A percentile compares a stretch with the other conserved stretches of the same genome.
These are phyloP conservation scores for Fusarium anthophilum DNA, from an alignment of 2,329 filamentous ascomycete genomes.

Conservation along the genomic window DNA sequence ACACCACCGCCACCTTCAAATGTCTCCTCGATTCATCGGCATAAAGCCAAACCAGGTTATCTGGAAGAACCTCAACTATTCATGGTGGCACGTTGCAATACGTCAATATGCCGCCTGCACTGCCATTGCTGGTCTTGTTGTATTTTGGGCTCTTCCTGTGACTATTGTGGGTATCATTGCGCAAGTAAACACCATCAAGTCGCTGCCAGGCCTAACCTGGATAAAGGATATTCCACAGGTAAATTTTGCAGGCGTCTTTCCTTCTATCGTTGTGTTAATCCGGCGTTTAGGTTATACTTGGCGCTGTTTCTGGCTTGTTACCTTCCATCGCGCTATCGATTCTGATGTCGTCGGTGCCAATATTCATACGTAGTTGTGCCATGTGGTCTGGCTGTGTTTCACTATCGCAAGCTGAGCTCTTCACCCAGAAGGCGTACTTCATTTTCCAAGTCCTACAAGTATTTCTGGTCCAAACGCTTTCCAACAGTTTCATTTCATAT, in stretches of 20 bases:
- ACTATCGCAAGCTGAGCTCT: conserved; percentile 83
- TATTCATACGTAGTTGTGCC: conserved; percentile 72
- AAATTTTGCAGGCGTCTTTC: background rate
- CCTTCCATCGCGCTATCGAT: conserved; percentile 82
- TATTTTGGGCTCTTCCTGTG: conserved; percentile 85
- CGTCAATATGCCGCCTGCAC: conserved; percentile 70
- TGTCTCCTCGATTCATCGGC: conserved; percentile 86
- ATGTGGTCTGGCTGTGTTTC: conserved; percentile 83
- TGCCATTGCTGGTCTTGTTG: conserved; percentile 75
- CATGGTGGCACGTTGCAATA: conserved; percentile 79
- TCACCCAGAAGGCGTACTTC: conserved; percentile 92
- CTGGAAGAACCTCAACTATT: conserved; percentile 78
- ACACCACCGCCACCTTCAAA: conserved; percentile 82
- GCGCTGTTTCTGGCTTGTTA: conserved; percentile 83
- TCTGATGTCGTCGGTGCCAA: conserved; percentile 84
- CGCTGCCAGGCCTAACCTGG: conserved; percentile 76
- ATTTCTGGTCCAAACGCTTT: conserved; percentile 64
- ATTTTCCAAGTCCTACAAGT: conserved; percentile 90
- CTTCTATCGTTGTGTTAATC: background rate
- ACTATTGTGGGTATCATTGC: conserved; percentile 85
- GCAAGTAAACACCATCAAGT: conserved; percentile 78
- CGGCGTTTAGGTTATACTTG: conserved; percentile 66
- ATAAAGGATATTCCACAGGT: conserved; percentile 73
- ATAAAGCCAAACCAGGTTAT: conserved; percentile 83
- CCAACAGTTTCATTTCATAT: too few species aligned